Base-by-base conservation (phyloP, 495 filamentous ascomycete species). In the Hamigera avellanea region DNA sequence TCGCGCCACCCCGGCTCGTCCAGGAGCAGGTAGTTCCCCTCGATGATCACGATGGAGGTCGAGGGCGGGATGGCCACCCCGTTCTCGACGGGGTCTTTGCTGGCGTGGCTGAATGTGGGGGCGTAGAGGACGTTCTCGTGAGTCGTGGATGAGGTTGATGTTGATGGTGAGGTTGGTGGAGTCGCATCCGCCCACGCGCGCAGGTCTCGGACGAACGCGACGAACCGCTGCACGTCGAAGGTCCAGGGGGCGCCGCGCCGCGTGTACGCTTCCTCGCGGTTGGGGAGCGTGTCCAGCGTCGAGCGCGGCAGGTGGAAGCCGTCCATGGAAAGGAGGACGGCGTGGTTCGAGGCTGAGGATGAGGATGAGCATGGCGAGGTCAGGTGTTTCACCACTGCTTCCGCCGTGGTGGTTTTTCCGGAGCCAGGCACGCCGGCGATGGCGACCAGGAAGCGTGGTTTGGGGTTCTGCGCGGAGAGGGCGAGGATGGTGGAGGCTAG, bases 361-460 rank as follows among this genome's bases (percentile, higher is more conserved):
- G 21, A 23, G 21, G 21, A 23, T 23, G 21, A 23, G 4, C 5
- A 23, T 23, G 21, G 9, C 9, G 21, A 23, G 9, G 4, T 23
- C 21, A 69, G 34, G 0, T 49, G 48, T 13, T 44, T 41, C 2
- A 56, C 44, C 7, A 68, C 40, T 1, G 53, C 51, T 14, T 52
- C 41, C 1, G 64, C 62, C 8, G 59, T 66, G 3, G 67, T 72
- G 6, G 67, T 66, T 36, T 70, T 72, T 6, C 67, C 67, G 4
- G 62, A 62, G 0, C 67, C 67, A 5, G 67, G 66, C 2, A 59
- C 41, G 7, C 66, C 66, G 6, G 66, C 65, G 17, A 72, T 56
- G 19, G 57, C 64, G 25, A 68, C 53, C 10, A 65, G 26, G 23
- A 49, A 50, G 29, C 57, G 57, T 46, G 4, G 40, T 16, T 26